These are phyloP conservation scores for Beauveria sp. DNA, from an alignment of 2,329 filamentous ascomycete genomes.

Conservation along the genomic window DNA sequence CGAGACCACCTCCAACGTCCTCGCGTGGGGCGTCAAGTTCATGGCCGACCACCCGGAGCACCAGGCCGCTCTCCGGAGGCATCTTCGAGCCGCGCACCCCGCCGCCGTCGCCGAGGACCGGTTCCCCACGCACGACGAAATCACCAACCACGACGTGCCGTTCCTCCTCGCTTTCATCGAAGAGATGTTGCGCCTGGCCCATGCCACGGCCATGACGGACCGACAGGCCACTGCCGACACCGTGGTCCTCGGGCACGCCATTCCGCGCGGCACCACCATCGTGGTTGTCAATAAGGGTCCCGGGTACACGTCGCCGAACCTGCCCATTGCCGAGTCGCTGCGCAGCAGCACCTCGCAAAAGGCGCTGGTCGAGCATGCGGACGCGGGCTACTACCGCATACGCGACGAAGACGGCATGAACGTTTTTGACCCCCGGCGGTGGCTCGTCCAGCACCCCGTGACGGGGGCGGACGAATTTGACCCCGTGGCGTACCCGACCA, in stretches of 20 bases:
- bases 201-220: conserved; percentile 18
- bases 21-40: conserved; percentile 18
- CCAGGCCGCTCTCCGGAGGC: conserved; percentile 16
- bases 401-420: conserved; percentile 5
- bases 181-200: conserved; percentile 23
- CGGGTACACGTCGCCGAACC: conserved; percentile 13
- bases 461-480: conserved; percentile 2
- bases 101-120: conserved; percentile 14
- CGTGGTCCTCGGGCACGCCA: conserved; percentile 18
- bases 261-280: conserved; percentile 23
- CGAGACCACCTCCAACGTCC: conserved; percentile 17
- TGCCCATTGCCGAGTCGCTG: background rate
- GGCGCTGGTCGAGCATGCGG: background rate
- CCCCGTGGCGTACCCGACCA: background rate
- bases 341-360: conserved; percentile 5
- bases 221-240: conserved; percentile 21
- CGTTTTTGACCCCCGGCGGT: conserved; percentile 12
- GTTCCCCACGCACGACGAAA: conserved; percentile 20
- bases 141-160: conserved; percentile 16
- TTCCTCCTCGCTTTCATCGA: conserved; percentile 26
- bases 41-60: conserved; percentile 12
- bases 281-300: conserved; percentile 17
- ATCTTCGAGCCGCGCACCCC: conserved; percentile 14
- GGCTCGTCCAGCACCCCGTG: conserved; percentile 2
- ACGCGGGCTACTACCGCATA: conserved; percentile 4